Base-by-base conservation (phyloP, 805 yeast genomes). In the Zygotorulaspora sp. region DNA sequence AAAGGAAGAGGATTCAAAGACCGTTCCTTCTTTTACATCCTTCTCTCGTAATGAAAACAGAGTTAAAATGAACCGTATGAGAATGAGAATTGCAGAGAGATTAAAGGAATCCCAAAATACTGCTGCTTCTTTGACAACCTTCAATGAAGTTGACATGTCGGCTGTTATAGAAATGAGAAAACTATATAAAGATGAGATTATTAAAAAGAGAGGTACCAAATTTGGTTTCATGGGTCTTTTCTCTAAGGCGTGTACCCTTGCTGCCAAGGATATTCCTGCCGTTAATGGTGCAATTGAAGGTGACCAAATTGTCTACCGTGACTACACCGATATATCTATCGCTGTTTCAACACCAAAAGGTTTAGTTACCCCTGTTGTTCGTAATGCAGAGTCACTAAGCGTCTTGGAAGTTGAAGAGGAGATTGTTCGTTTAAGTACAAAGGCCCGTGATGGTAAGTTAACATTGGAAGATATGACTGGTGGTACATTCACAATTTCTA, bases 261-360 rank as follows among this genome's bases (percentile, higher is more conserved):
- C 98, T 45, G 82, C 89, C 69, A 86, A 87, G 71, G 96, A 88
- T 40, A 75, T 87, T 48, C 98, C 98, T 48, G 84, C 96, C 35
- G 95, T 86, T 45, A 92, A 90, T 60, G 97, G 95, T 58, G 80
- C 94, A 52, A 92, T 92, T 59, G 97, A 88, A 65, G 86, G 83
- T 55, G 90, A 86, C 66, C 90, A 95, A 50, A 80, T 92, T 68
- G 94, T 92, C 28, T 92, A 78, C 75, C 83, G 96, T 70, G 98
- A 92, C 68, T 92, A 85, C 72, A 85, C 85, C 52, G 98, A 92
- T 66, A 83, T 92, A 50, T 86, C 96, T 26, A 72, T 92, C 58
- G 98, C 98, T 22, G 98, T 92, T 41, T 97, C 98, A 47, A 92
- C 98, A 50, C 97, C 98, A 63, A 92, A 92, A 77, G 98, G 98